phyloP scores from a whole-genome alignment of 768 basidiomycete species.

The Favolaschia claudopus region DNA sequence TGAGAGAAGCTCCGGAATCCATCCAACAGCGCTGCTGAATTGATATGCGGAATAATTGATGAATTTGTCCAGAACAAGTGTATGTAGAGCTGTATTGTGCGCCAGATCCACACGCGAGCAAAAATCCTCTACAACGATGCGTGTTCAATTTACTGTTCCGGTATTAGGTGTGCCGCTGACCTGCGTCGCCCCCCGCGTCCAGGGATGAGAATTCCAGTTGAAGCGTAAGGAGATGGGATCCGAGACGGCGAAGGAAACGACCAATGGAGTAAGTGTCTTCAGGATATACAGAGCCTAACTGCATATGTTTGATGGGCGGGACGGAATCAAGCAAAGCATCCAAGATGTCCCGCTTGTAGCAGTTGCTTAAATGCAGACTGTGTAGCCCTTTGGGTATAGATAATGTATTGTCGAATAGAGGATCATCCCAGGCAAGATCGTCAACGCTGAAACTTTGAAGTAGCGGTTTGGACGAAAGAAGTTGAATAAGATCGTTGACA shows the following conservation, averaged over 20 bases:
- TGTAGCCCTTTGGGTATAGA: constrained; percentile 2
- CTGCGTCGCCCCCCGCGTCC: constrained; percentile 26
- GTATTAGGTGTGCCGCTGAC: background rate
- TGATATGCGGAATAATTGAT: constrained; percentile 22
- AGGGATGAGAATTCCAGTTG: constrained; percentile 25
- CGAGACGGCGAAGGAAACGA: constrained; percentile 17
- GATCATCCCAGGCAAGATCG: constrained; percentile 24
- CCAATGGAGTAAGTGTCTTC: constrained; percentile 24
- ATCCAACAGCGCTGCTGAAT: constrained; percentile 26
- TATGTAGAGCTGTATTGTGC: constrained; percentile 15
- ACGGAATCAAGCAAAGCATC: constrained; percentile 9
- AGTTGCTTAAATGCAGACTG: constrained; percentile 20
- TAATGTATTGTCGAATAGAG: background rate
- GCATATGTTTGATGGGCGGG: constrained; percentile 16
- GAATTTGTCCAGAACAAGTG: constrained; percentile 22
- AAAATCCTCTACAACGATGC: constrained; percentile 22
- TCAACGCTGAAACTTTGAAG: constrained; percentile 21
- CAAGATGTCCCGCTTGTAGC: constrained; percentile 25
- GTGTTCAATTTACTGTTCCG: background rate
- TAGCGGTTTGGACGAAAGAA: constrained; percentile 24
- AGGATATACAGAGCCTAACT: constrained; percentile 21
- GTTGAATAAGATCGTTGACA: constrained; percentile 16
- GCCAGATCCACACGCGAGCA: constrained; percentile 22
- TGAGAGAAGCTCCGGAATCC: constrained; percentile 24
- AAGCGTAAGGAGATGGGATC: constrained; percentile 13